A percentile compares a stretch with the other conserved stretches of the same genome.
These are phyloP conservation scores for Calonectria leucothoes DNA, from an alignment of 2,329 filamentous ascomycete species.

Conservation along the genomic window DNA sequence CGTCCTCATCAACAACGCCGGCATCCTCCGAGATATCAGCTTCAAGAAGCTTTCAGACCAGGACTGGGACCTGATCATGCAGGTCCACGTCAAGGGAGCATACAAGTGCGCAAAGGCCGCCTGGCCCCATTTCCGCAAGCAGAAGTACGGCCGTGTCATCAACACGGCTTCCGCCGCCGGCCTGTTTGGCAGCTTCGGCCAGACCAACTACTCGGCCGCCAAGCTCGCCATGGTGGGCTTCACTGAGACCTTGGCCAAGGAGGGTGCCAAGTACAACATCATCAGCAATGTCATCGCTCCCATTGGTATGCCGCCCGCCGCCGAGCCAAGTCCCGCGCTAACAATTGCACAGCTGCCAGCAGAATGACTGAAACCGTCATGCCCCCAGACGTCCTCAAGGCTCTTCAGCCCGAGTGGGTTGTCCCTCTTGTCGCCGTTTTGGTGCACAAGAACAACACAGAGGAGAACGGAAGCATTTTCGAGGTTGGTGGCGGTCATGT, in stretches of 20 bases:
- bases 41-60: conserved; percentile 99
- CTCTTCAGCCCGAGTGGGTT: conserved; percentile 92
- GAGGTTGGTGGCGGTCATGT: conserved; percentile 94
- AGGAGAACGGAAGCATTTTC: conserved; percentile 89
- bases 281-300: conserved; percentile 94
- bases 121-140: conserved; percentile 98
- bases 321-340: conserved; percentile 16
- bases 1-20: conserved; percentile 97
- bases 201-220: conserved; percentile 96
- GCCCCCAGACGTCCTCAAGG: conserved; percentile 90
- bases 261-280: conserved; percentile 98
- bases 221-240: conserved; percentile 97
- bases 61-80: conserved; percentile 96
- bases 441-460: conserved; percentile 84
- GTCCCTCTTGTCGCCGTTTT: conserved; percentile 92
- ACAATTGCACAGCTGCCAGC: conserved; percentile 74
- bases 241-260: conserved; percentile 97
- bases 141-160: conserved; percentile 97
- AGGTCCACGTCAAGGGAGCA: conserved; percentile 90
- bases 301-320: conserved; percentile 63
- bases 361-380: conserved; percentile 96
- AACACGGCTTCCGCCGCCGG: conserved; percentile 97
- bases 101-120: conserved; percentile 96
- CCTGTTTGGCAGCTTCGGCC: conserved; percentile 94
- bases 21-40: conserved; percentile 92